A percentile compares a stretch with the other conserved stretches of the same genome.
These are phyloP conservation scores for Septoria petroselini DNA, from an alignment of 2,329 filamentous ascomycete genomes.

Conservation along the genomic window DNA sequence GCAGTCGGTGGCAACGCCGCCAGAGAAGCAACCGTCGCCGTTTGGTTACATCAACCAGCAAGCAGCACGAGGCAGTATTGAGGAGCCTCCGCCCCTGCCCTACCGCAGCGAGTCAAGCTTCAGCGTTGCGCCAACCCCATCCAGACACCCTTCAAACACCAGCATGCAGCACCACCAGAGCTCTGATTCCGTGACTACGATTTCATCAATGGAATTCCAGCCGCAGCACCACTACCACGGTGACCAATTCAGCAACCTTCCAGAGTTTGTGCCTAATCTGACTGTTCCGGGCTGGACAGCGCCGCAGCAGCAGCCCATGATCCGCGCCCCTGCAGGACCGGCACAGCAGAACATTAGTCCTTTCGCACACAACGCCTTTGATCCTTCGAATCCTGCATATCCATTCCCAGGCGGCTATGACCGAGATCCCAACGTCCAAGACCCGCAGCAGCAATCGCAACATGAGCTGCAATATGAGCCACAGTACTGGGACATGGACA, in stretches of 20 bases:
- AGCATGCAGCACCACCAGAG: conserved; percentile 15
- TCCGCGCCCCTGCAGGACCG: conserved; percentile 18
- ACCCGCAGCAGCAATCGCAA: conserved; percentile 16
- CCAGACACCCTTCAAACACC: conserved; percentile 16
- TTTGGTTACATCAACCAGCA: conserved; percentile 36
- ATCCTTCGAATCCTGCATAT: conserved; percentile 29
- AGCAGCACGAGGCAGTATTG: conserved; percentile 30
- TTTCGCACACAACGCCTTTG: conserved; percentile 28
- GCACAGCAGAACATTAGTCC: conserved; percentile 19
- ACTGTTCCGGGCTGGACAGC: conserved; percentile 29
- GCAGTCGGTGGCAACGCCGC: conserved; percentile 36
- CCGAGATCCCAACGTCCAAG: conserved; percentile 4
- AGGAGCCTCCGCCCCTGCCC: conserved; percentile 34
- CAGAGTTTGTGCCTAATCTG: conserved; percentile 32
- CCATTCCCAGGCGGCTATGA: conserved; percentile 28
- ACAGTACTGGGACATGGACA: conserved; percentile 33
- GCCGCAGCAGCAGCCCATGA: conserved; percentile 21
- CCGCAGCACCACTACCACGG: conserved; percentile 25
- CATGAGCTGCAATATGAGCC: conserved; percentile 27
- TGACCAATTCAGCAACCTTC: conserved; percentile 33
- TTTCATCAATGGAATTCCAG: conserved; percentile 19
- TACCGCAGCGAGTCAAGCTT: conserved; percentile 30
- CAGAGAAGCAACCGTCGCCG: conserved; percentile 26
- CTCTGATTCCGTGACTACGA: conserved; percentile 23
- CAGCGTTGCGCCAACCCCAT: conserved; percentile 15